A percentile compares a stretch with the other conserved stretches of the same genome.
phyloP scores from a whole-genome alignment of 208 protist species.

The Trypanosoma brucei region DNA sequence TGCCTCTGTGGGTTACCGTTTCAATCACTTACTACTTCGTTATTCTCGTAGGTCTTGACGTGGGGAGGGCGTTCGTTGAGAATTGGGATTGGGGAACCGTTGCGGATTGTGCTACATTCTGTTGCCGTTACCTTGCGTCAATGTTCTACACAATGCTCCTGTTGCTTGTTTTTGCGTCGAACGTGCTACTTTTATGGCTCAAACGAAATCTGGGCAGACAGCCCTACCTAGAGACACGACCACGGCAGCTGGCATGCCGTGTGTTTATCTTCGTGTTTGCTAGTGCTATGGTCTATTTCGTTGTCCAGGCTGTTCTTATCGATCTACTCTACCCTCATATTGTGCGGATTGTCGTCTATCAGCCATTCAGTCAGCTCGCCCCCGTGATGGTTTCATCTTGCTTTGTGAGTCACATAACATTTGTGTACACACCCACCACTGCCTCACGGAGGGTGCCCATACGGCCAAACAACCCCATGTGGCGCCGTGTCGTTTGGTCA shows the following conservation, averaged over 20 bases:
- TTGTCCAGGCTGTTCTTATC: conserved; percentile 44
- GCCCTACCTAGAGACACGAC: conserved; percentile 71
- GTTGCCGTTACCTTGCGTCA: conserved; percentile 29
- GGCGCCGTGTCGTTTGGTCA: conserved; percentile 67
- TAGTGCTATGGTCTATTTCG: conserved; percentile 52
- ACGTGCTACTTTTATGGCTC: conserved; percentile 49
- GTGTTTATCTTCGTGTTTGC: conserved; percentile 81
- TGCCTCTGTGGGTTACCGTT: conserved; percentile 34
- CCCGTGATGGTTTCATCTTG: conserved; percentile 55
- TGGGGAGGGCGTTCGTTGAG: conserved; percentile 27
- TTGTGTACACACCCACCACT: conserved; percentile 62
- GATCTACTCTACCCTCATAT: conserved; percentile 43
- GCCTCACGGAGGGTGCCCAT: conserved; percentile 55
- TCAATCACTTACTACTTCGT: conserved; percentile 11
- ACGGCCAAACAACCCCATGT: conserved; percentile 47
- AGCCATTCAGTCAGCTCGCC: conserved; percentile 61
- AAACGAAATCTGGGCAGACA: conserved; percentile 41
- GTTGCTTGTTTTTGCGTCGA: conserved; percentile 40
- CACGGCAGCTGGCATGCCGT: conserved; percentile 73
- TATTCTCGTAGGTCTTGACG: conserved; percentile 30
- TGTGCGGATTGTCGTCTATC: conserved; percentile 55
- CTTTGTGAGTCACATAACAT: conserved; percentile 74
- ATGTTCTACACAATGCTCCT: conserved; percentile 40
- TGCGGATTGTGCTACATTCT: conserved; percentile 21
- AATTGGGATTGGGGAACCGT: conserved; percentile 30